Base-by-base conservation (phyloP, 1,284 basidiomycete genomes). In the Taiwanofungus camphoratus region DNA sequence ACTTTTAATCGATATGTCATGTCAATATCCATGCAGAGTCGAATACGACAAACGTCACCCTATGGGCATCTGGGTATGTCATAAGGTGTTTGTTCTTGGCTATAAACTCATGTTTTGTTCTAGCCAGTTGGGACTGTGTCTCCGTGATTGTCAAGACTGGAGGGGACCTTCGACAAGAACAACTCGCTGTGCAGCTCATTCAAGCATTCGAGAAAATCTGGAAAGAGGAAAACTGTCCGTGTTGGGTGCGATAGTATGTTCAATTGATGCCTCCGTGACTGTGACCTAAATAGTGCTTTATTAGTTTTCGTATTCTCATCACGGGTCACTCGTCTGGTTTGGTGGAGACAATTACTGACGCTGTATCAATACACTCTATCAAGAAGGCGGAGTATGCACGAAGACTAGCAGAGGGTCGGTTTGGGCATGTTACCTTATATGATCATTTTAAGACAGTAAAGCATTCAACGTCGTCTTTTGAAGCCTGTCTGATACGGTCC, bases 71-170 rank as follows among this genome's bases (percentile, higher is more conserved):
- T 98, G 44, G 86, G 91, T 69, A 76, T 64, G 61, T 76, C 70
- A 70, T 32, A 29, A 38, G 42, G 36, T 41, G 19, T 22, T 42
- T 21, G 29, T 19, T 9, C 42, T 41, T 4, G 27, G 12, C 6
- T 19, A 4, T 42, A 34, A 41, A 36, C 23, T 31, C 23, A 35
- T 27, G 15, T 4, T 21, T 12, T 39, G 40, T 49, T 41, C 37
- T 35, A 82, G 82, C 76, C 15, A 82, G 76, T 49, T 87, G 83
- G 82, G 81, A 87, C 54, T 92, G 94, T 52, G 80, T 98, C 36
- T 95, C 93, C 7, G 92, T 98, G 37, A 99, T 99, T 51, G 92
- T 99, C 61, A 99, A 99, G 68, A 98, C 94, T 3, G 96, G 95
- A 2, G 93, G 88, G 21, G 96, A 99, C 65, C 66, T 99, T 41